Evolutionary conservation across 2,329 filamentous ascomycete species (phyloP).

Genomic region (Diplodia seriata): DNA sequence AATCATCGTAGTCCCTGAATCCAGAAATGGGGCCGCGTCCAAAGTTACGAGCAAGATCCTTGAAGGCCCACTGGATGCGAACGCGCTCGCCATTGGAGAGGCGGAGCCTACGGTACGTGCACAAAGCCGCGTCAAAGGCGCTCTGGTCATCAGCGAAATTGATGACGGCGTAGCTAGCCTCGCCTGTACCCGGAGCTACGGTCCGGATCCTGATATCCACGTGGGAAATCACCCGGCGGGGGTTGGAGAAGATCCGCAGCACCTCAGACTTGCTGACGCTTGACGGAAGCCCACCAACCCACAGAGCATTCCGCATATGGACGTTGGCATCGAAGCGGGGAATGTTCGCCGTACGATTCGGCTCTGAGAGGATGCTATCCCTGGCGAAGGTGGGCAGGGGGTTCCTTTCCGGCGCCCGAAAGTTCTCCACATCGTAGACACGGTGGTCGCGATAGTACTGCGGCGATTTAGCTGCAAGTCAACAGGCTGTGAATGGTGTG

Average conservation of each 20-base stretch:
- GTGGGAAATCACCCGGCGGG: not conserved
- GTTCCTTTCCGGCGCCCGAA: constrained; percentile 1
- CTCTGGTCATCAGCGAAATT: not conserved
- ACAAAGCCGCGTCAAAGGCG: constrained; percentile 5
- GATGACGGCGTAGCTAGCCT: constrained; percentile 14
- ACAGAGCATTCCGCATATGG: constrained; percentile 13
- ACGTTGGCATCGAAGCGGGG: not conserved
- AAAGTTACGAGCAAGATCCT: not conserved
- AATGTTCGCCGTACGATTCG: not conserved
- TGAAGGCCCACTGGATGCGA: not conserved
- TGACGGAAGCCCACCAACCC: constrained; percentile 18
- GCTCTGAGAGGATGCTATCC: not conserved
- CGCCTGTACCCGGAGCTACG: not conserved
- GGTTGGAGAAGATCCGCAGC: constrained; percentile 7
- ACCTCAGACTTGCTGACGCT: constrained; percentile 18
- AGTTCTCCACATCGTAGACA: constrained; percentile 20
- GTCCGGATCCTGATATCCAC: constrained; percentile 19
- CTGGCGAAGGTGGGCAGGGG: not conserved
- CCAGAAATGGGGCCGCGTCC: not conserved
- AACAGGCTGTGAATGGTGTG: not conserved
- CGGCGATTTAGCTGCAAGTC: not conserved
- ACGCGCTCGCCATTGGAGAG: constrained; percentile 1
- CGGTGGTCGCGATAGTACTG: constrained; percentile 1
- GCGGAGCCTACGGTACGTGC: constrained; percentile 15
- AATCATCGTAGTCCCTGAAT: not conserved